Evolutionary conservation across 495 filamentous ascomycete genomes (phyloP), one percentile per base, ranked within the genome.

Genomic region (Penicillium angulare): DNA sequence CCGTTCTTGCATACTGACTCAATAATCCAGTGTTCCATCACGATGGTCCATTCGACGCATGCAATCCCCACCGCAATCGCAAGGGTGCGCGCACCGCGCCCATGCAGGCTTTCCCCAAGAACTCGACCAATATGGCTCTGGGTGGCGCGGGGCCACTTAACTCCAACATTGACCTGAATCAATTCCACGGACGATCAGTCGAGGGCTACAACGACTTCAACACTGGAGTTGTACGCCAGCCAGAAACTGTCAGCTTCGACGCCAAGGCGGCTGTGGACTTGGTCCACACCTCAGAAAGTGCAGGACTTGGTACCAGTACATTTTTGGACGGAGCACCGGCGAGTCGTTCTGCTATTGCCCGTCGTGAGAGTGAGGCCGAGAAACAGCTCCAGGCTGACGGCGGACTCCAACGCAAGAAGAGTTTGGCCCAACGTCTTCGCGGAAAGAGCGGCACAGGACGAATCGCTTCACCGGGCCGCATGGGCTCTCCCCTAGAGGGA

Each of bases 1-100:
- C 16, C 22, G 3, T 24, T 12, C 8, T n/a, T 6, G 7, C n/a
- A 42, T 56, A 13, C 51, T 63, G 17, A 63, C 17, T 18, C 12
- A 26, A 15, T 24, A 39, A 42, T 47, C 23, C 51, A 96, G 92
- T 97, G 64, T 96, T 99, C 70, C 95, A 99, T 53, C 95, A 99
- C 64, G 95, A 99, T 64, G 95, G 95, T 20, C 95, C 95, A 7
- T 99, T 96, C 59, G 95, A 99, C 72, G 95, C 95, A 13, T 93
- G 91, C 69, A 97, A 97, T 58, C 92, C 95, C 5, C 87, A 93
- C 66, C 88, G 95, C 51, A 99, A 99, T 65, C 84, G 89, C 41
- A 89, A 88, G 59, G 88, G 87, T 43, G 80, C 86, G 53, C 81
- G 85, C 48, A 84, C 87, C 23, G 90, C 93, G 10, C 95, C 95